phyloP scores from a whole-genome alignment of 495 filamentous ascomycete species.

The Daldinia grandis region DNA sequence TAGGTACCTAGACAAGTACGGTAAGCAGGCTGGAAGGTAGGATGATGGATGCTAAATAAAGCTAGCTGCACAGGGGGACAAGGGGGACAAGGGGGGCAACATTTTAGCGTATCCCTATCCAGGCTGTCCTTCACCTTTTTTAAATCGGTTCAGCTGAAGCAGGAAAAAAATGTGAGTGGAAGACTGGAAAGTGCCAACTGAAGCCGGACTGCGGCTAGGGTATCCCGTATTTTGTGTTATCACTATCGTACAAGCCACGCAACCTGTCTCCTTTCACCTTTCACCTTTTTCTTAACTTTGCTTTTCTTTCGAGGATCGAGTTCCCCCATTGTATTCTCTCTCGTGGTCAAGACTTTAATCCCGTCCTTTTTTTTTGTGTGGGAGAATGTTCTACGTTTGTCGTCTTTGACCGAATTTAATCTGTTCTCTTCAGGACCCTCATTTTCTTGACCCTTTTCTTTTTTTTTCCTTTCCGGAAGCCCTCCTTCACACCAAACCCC shows the following conservation, averaged over 20 bases:
- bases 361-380: constrained; percentile 25
- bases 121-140: constrained; percentile 20
- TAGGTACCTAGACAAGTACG: constrained; percentile 1
- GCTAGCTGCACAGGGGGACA: constrained; percentile 31
- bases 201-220: constrained; percentile 37
- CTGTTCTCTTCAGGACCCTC: constrained; percentile 38
- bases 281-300: constrained; percentile 9
- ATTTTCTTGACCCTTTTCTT: constrained; percentile 24
- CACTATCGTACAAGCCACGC: constrained; percentile 41
- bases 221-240: constrained; percentile 37
- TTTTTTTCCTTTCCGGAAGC: constrained; percentile 17
- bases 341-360: constrained; percentile 21
- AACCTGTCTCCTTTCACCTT: constrained; percentile 31
- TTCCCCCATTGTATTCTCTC: constrained; percentile 24
- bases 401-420: constrained; percentile 41
- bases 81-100: constrained; percentile 9
- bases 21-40: background rate
- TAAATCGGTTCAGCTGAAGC: constrained; percentile 33
- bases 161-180: constrained; percentile 6
- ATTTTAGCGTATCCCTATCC: constrained; percentile 29
- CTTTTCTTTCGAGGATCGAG: constrained; percentile 35
- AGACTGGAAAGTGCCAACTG: constrained; percentile 25
- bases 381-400: constrained; percentile 39
- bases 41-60: constrained; percentile 38
- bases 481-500: constrained; percentile 19